Evolutionary conservation across 768 basidiomycete species (phyloP), one percentile per base, ranked within the genome.

Genomic region (Gymnopilus junonius): DNA sequence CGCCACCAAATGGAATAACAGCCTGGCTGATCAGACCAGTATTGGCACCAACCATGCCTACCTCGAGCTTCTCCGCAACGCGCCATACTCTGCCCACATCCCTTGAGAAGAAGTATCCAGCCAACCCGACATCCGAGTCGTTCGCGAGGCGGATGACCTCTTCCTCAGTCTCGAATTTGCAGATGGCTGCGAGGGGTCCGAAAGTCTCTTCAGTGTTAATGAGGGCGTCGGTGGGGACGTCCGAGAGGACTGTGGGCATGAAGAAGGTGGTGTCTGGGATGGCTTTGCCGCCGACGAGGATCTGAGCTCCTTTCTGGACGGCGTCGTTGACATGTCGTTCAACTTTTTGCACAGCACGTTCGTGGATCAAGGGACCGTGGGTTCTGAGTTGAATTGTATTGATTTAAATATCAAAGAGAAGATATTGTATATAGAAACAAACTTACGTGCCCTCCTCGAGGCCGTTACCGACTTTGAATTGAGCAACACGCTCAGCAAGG

Each of bases 291-390:
- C 97, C 97, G 35, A 94, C 83, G 40, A 98, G 86, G 50, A 99
- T 77, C 75, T 90, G 91, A 0, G 95, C 97, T 32, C 97, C 97
- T 58, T 86, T 87, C 32, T 83, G 70, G 56, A 97, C 80, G 8
- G 97, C 97, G 67, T 99, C 95, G 27, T 93, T 84, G 63, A 99
- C 87, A 77, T 99, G 97, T 48, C 81, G 78, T 55, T 85, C 79
- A 17, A 96, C 94, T 76, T 99, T 99, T 69, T 90, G 86, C 55
- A 95, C 79, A 0, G 95, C 95, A 23, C 88, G 88, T 15, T 77
- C 75, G 76, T 99, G 96, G 64, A 99, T 97, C 53, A 99, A 83
- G 14, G 97, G 97, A 0, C 97, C 97, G 68, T 98, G 96, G 0
- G 97, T 99, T 43, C 92, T 93, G 63, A 39, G 17, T 48, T 43